Evolutionary conservation across 148 eudicot species (phyloP), one percentile per base, ranked within the genome.

Genomic region (Drosera capensis): DNA sequence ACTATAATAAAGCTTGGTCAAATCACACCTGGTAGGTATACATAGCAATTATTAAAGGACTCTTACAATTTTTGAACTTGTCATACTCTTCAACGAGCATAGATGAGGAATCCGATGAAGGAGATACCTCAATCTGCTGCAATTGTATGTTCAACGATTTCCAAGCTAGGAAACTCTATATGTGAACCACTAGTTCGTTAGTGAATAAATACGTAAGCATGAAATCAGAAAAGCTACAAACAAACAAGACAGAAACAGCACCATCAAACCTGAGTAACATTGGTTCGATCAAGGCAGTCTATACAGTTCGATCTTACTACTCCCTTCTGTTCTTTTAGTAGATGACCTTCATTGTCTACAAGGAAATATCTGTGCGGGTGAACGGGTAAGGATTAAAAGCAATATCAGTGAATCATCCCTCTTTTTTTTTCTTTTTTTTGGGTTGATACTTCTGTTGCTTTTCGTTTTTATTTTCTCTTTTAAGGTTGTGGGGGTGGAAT

Each of bases 211-310:
- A n/a, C n/a, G n/a, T n/a, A n/a, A n/a, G n/a, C n/a, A n/a, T n/a
- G n/a, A n/a, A n/a, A n/a, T n/a, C n/a, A n/a, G n/a, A n/a, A n/a
- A n/a, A n/a, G n/a, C n/a, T n/a, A n/a, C n/a, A n/a, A n/a, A n/a
- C n/a, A n/a, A n/a, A n/a, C n/a, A n/a, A n/a, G n/a, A n/a, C n/a
- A n/a, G n/a, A n/a, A n/a, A n/a, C n/a, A n/a, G n/a, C n/a, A n/a
- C n/a, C n/a, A n/a, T 60, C 68, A 60, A 50, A 90, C 94, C 94
- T 90, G 97, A 22, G 95, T 80, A 54, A 90, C 97, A 71, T 84
- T 90, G 42, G 97, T 90, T 49, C 97, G 75, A 66, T 90, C 97
- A 50, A 90, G 95, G 64, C 97, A 90, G 56, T 90, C 97, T 36
- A 90, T 84, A 69, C 97, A 90, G 61, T 90, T 90, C 14, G 93